Base-by-base conservation (phyloP, 2,329 filamentous ascomycete species). In the Stenocarpella maydis region DNA sequence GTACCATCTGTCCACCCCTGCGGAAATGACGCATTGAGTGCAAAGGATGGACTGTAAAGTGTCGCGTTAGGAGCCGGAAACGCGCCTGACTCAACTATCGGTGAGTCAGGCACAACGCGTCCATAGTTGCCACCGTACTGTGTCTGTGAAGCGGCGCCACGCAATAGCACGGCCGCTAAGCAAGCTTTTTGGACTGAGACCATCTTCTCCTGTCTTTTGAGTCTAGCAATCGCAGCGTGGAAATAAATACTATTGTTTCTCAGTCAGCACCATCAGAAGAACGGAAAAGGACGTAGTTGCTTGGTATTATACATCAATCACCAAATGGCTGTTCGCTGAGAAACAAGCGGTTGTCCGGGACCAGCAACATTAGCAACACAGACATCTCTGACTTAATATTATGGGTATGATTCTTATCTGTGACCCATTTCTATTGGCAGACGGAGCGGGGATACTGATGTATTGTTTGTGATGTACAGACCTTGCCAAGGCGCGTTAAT, bases 401-500 rank as follows among this genome's bases (percentile, higher is more conserved):
- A n/a, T n/a, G n/a, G n/a, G n/a, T n/a, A 2, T 49, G 45, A 24
- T 28, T 19, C 41, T 61, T 61, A 61, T 61, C 58, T 34, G 6
- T 37, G 26, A 21, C 12, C 19, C 26, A 19, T 17, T 24, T 21
- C 7, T 31, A 61, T 61, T 26, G 41, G 58, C 41, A 47, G 17
- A n/a, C 41, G 19, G 58, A 61, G 58, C 58, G 58, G 58, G 58
- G 58, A 61, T 61, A 24, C 47, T 61, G 26, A 21, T 45, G 17
- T 14, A 19, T 21, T 21, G 12, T 21, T 28, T 21, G 26, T 24
- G 41, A 47, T 61, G 17, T 34, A 15, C 55, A 47, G 19, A 41
- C 47, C 24, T 43, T 43, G 58, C 58, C 58, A 61, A 61, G 58
- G 41, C 58, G 19, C 58, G 41, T 47, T 61, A 47, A 61, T 34